Evolutionary conservation across 75 land plant species (phyloP), one percentile per base, ranked within the genome.

Genomic region (Pinus tabuliformis): DNA sequence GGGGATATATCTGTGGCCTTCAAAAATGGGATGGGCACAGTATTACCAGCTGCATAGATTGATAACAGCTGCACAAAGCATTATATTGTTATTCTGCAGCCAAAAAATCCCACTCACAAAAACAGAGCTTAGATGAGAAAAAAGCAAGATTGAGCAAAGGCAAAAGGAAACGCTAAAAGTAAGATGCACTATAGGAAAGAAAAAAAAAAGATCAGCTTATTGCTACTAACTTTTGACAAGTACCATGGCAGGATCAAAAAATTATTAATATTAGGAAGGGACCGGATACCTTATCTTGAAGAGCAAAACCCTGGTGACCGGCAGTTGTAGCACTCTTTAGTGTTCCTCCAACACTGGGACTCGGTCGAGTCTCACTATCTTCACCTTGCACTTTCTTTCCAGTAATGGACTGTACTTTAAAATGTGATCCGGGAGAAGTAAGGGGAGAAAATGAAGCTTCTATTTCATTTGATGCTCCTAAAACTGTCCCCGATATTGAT

Each of bases 11-110:
- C 95, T 37, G 95, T 92, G 22, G 99, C 99, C 81, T 83, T 87
- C 75, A 97, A 75, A 72, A 97, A 92, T 7, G 99, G 99, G 58
- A 97, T 93, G 1, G 99, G 99, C 22, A 97, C 96, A 36, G 99
- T 97, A 77, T 97, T 97, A 58, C 99, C 99, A 66, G 95, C 98
- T 76, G 99, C 90, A 81, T 97, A 95, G 70, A 97, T 93, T 7
- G 99, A 97, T 76, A 86, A 80, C 9, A 97, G 86, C 99, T 97
- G 75, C 81, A 78, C 70, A 52, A 59, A 58, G 24, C 28, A n/a
- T 52, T 30, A 28, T 28, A 78, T 64, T 20, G 18, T 33, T 17
- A 62, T 33, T 17, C 18, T 6, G 36, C 33, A 64, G 36, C 33
- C 17, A 18, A 33, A 33, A 17, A 7, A 17, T 4, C 36, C 18